phyloP scores from a whole-genome alignment of 148 eudicot genomes.

The Rhododendron williamsianum region DNA sequence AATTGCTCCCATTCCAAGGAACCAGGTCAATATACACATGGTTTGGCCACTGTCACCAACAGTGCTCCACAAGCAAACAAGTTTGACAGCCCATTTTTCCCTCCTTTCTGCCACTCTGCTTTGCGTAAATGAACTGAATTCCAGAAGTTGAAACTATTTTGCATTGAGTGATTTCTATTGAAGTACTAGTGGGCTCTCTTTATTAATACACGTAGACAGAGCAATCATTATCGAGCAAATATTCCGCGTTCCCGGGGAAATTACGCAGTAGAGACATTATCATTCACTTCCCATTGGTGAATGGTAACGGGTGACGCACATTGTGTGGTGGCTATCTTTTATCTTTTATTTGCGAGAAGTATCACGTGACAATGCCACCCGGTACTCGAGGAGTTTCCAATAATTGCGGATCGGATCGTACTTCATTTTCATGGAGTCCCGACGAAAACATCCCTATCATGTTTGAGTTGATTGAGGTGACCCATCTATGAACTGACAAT shows the following conservation, averaged over 20 bases:
- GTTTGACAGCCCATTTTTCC: neutral
- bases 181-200: neutral
- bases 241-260: neutral
- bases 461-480: constrained; percentile 4
- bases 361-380: neutral
- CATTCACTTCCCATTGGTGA: no score
- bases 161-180: neutral
- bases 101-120: neutral
- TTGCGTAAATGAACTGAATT: neutral
- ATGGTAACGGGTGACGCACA: no score
- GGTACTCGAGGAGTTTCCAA: neutral
- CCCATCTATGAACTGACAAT: neutral
- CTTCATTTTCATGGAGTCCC: neutral
- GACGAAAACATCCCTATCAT: neutral
- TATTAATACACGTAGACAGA: neutral
- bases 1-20: neutral
- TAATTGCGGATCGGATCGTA: no score
- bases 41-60: neutral
- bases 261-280: no score
- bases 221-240: neutral
- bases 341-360: neutral
- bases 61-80: neutral
- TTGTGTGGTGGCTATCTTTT: no score
- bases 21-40: neutral
- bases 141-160: neutral